Evolutionary conservation across 2,329 filamentous ascomycete genomes (phyloP), one percentile per base, ranked within the genome.

Genomic region (Ascochyta clinopodiicola): DNA sequence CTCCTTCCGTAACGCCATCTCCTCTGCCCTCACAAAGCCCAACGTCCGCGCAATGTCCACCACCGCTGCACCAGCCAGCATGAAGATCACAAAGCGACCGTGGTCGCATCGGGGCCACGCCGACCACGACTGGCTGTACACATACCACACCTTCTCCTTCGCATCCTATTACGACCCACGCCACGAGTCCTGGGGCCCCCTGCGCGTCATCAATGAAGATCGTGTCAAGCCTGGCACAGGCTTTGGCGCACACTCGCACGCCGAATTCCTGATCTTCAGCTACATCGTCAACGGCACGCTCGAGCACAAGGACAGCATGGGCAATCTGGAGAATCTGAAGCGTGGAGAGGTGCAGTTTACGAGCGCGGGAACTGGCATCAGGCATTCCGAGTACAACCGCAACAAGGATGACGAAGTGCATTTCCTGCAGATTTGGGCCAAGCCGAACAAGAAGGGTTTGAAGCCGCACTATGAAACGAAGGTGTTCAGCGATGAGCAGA

Each of bases 261-360:
- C 88, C 60, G 90, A 96, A 74, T 93, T 92, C 74, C 90, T 96
- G 76, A 96, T 96, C 78, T 96, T 94, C 82, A 88, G 84, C 71
- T 95, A 96, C 78, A 88, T 96, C 68, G 81, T 96, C n/a, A 86
- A 82, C 42, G 92, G 92, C 61, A 90, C 94, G 77, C 84, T 96
- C 60, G 94, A 92, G 43, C 92, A 96, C 79, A 88, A 91, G 43
- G 92, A 96, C 77, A 90, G 86, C 57, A 93, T 96, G 88, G 84
- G 91, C 65, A 85, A 82, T 49, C 70, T 81, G 8, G 80, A 85
- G 74, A 91, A 88, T 76, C 88, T 96, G 81, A 84, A 84, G 68
- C 82, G 91, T 34, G 91, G 91, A 12, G 91, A 96, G 73, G 90
- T 96, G 39, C 92, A 96, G 70, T 96, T 96, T 76, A 96, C 92